phyloP scores from a whole-genome alignment of 2,329 filamentous ascomycete species.

The Aureobasidium subglaciale region DNA sequence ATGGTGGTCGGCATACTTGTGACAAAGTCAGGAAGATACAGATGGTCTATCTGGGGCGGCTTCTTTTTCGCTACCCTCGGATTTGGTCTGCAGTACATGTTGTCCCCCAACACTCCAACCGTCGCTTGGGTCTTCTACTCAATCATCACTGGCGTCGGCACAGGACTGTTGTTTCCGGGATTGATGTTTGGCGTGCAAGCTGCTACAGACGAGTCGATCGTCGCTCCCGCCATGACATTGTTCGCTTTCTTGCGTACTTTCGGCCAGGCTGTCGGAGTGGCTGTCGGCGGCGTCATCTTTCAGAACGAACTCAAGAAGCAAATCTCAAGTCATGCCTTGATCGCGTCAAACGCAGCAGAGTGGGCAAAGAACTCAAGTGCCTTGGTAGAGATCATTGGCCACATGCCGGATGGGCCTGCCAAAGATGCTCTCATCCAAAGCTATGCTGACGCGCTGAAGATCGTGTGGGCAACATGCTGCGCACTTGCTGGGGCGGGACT shows the following conservation, averaged over 20 bases:
- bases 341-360: no score
- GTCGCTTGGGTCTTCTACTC: slow-evolving; percentile 38
- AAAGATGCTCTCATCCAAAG: slow-evolving; percentile 43
- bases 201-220: slow-evolving; percentile 30
- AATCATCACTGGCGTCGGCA: slow-evolving; percentile 44
- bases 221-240: slow-evolving; percentile 31
- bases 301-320: slow-evolving; percentile 41
- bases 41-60: slow-evolving; percentile 54
- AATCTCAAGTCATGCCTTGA: slow-evolving; percentile 41
- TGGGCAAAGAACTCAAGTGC: no score
- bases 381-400: slow-evolving; percentile 52
- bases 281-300: slow-evolving; percentile 38
- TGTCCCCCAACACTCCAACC: slow-evolving; percentile 31
- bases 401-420: slow-evolving; percentile 38
- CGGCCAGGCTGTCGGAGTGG: slow-evolving; percentile 39
- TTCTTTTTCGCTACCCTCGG: slow-evolving; percentile 44
- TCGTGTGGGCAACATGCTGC: slow-evolving; percentile 51
- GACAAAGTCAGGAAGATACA: slow-evolving; percentile 27
- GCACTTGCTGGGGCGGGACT: slow-evolving; percentile 46
- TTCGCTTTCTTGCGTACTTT: slow-evolving; percentile 42
- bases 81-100: slow-evolving; percentile 35
- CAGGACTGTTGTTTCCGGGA: slow-evolving; percentile 37
- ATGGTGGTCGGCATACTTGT: slow-evolving; percentile 23
- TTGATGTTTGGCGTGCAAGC: slow-evolving; percentile 40
- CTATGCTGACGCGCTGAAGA: slow-evolving; percentile 48